phyloP scores from a whole-genome alignment of 768 basidiomycete species.

The Suillus occidentalis region DNA sequence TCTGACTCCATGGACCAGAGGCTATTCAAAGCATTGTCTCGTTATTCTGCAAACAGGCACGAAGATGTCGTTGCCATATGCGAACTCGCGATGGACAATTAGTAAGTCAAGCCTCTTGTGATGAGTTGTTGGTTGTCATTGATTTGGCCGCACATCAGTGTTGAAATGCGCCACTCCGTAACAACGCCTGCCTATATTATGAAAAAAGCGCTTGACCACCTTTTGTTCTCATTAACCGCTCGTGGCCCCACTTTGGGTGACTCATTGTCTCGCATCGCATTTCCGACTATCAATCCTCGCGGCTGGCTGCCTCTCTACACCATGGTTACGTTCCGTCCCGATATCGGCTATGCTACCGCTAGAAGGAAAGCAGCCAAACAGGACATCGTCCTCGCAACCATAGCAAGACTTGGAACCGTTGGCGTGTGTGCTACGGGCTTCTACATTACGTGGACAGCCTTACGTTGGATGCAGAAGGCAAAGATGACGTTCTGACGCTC shows the following conservation, averaged over 20 bases:
- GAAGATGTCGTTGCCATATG: slow-evolving; percentile 89
- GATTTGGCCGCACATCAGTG: slow-evolving; percentile 45
- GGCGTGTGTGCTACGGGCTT: slow-evolving; percentile 44
- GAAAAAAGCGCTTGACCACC: slow-evolving; percentile 76
- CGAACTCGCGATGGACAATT: slow-evolving; percentile 94
- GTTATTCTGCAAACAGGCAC: slow-evolving; percentile 81
- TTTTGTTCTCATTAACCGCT: slow-evolving; percentile 64
- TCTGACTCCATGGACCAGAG: slow-evolving; percentile 48
- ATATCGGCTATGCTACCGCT: slow-evolving; percentile 87
- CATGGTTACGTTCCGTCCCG: slow-evolving; percentile 97
- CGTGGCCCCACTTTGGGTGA: slow-evolving; percentile 47
- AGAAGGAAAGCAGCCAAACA: slow-evolving; percentile 71
- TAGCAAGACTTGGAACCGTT: slow-evolving; percentile 50
- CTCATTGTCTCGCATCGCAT: slow-evolving; percentile 50
- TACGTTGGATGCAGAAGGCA: slow-evolving; percentile 23
- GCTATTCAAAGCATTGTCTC: slow-evolving; percentile 64
- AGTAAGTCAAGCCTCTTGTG: slow-evolving; percentile 57
- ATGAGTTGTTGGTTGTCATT: slow-evolving; percentile 26
- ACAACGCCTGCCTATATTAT: slow-evolving; percentile 78
- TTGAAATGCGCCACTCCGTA: slow-evolving; percentile 93
- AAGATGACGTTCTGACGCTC: slow-evolving; percentile 19
- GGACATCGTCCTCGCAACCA: slow-evolving; percentile 52
- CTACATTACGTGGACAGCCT: slow-evolving; percentile 27
- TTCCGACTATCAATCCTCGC: slow-evolving; percentile 54
- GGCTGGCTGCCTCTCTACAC: slow-evolving; percentile 96